Base-by-base conservation (phyloP, 306 rosid genomes). In the Pyrus pyrifolia region DNA sequence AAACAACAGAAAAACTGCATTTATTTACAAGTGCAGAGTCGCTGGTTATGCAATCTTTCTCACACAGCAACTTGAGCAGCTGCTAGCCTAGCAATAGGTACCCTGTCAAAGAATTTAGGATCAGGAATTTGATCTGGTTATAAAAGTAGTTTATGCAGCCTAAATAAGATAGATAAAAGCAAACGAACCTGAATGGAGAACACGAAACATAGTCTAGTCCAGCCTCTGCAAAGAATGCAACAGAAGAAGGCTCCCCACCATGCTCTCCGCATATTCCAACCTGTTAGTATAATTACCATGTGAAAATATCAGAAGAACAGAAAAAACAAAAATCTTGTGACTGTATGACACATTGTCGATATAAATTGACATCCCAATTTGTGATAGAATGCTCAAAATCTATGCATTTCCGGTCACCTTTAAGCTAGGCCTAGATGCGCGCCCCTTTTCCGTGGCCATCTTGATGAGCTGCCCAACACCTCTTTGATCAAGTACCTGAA, bases 241-340 rank as follows among this genome's bases (percentile, higher is more conserved):
- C 89, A 64, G 99, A 95, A 69, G 99, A 92, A 77, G 97, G 97
- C 59, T 95, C 99, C 78, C 97, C 99, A 19, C 99, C 99, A 83
- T 95, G 99, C 83, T 95, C 99, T 49, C 99, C 99, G 78, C 99
- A 95, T 79, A 95, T 89, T 85, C 99, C 99, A 83, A 95, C 85
- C 99, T 95, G 88, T 78, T 78, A 67, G 44, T 58, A 76, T 22
- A 42, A 73, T 35, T 59, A 53, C 42, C 72, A 19, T 18, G 72
- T 52, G 14, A 49, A 53, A 53, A 55, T 29, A 21, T 22, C 17
- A 35, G 31, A 40, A 65, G 1, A 33, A 79, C 25, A 53, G 59
- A 7, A 15, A 15, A 4, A 15, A 42, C 2, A 15, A 72, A 55
- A 38, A 5, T 19, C 46, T 55, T 53, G 31, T 21, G 33, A 19